phyloP scores from a whole-genome alignment of 176 grass and related monocot species.

The Triticum aestivum region DNA sequence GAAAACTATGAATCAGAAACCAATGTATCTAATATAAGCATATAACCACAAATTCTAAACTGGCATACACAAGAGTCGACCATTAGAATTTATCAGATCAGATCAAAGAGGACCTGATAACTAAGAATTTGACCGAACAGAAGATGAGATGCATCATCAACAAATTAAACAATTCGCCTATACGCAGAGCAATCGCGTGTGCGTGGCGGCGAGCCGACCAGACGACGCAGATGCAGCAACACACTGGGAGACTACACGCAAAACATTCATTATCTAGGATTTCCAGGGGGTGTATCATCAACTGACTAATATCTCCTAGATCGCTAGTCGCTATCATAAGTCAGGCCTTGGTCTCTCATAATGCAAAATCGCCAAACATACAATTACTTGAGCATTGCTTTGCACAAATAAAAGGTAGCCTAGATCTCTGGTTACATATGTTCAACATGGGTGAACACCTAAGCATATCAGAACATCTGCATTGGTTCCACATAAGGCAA shows the following conservation, averaged over 20 bases:
- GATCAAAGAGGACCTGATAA: neutral
- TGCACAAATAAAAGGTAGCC: neutral
- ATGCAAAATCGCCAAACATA: slow-evolving; percentile 15
- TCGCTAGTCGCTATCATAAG: neutral
- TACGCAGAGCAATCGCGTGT: neutral
- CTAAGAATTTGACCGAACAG: neutral
- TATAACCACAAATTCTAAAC: neutral
- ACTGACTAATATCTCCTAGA: neutral
- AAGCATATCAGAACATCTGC: slow-evolving; percentile 3
- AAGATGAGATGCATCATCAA: neutral
- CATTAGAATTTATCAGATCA: neutral
- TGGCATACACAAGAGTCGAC: neutral
- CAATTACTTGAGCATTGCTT: neutral
- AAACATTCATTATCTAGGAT: neutral
- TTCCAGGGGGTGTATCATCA: neutral
- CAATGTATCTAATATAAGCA: neutral
- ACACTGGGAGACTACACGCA: neutral
- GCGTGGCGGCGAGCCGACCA: neutral
- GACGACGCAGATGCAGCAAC: neutral
- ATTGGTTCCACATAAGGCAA: slow-evolving; percentile 3
- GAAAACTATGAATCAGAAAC: neutral
- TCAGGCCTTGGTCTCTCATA: neutral
- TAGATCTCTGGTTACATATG: neutral
- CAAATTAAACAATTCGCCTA: neutral
- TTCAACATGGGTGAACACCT: slow-evolving; percentile 6